Base-by-base conservation (phyloP, 139 green algal genomes). In the Picochlorum sp. region DNA sequence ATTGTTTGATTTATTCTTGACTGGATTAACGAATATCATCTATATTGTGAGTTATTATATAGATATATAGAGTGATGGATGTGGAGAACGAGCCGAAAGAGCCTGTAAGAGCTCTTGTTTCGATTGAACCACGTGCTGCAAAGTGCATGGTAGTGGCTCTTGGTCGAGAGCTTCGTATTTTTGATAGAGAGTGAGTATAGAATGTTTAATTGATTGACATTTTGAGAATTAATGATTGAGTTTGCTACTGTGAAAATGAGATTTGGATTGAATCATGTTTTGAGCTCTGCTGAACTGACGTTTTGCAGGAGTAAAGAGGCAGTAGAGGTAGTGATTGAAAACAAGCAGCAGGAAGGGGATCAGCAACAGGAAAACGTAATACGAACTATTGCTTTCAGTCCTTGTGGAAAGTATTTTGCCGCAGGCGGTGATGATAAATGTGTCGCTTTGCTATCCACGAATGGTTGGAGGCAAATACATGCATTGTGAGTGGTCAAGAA, bases 381-480 rank as follows among this genome's bases (percentile, higher is more conserved):
- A 26, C 20, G 44, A 12, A 8, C 44, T 22, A 53, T 53, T 14
- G 55, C 36, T 22, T 61, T 61, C 20, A 49, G 32, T 30, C 28
- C 24, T 35, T 51, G 24, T 30, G 52, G 52, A 28, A 13, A 22
- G n/a, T 64, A 45, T 30, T 54, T 89, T 29, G 49, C 83, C 14
- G 72, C 75, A 0, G 79, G 64, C 25, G 60, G 57, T 4, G 82
- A 89, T 41, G 76, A 86, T 70, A 87, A 87, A 62, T 33, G 39
- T 1, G 50, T 49, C 0, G 56, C 67, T 37, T 56, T 68, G n/a
- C 84, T 74, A 72, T 30, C 36, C 16, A 55, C 58, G 7, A 24
- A 22, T 5, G 49, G 51, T 35, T 68, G 66, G 53, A 36, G 57
- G 20, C 9, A 26, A n/a, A 20, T 47, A 26, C 39, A 47, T 47